These are phyloP conservation scores for Capronia epimyces DNA, from an alignment of 2,329 filamentous ascomycete species.

Conservation along the genomic window DNA sequence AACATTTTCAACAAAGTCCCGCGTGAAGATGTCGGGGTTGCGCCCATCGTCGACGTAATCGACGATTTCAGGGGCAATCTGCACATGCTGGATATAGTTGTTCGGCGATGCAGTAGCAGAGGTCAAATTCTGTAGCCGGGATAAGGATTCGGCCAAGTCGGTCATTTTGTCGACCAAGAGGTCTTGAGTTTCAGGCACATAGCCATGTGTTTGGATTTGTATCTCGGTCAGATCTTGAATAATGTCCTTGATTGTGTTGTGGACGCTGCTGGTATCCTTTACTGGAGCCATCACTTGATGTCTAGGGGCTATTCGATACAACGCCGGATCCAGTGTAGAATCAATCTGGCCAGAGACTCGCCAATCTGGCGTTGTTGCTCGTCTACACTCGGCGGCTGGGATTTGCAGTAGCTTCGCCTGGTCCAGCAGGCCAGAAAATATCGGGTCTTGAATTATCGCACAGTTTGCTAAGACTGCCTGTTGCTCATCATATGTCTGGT, in stretches of 20 bases:
- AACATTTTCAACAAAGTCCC: constrained; percentile 60
- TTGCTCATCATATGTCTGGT: neutral
- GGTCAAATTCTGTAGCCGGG: constrained; percentile 44
- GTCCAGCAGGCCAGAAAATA: too few species aligned
- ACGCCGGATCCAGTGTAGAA: neutral
- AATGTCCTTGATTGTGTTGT: constrained; percentile 45
- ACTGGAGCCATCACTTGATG: constrained; percentile 22
- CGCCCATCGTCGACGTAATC: constrained; percentile 58
- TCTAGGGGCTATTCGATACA: neutral
- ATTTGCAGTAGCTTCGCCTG: neutral
- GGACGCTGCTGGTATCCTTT: constrained; percentile 25
- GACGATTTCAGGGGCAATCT: constrained; percentile 57
- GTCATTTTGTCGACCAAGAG: constrained; percentile 55
- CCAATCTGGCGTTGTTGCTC: neutral
- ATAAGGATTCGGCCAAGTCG: constrained; percentile 49
- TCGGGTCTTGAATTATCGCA: neutral
- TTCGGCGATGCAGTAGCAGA: constrained; percentile 23
- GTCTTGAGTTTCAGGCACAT: constrained; percentile 52
- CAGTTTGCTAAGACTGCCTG: neutral
- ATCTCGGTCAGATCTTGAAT: constrained; percentile 60
- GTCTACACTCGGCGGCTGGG: neutral
- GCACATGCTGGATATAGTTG: constrained; percentile 37
- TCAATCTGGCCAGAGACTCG: neutral
- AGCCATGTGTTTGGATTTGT: constrained; percentile 54
- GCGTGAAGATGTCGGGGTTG: constrained; percentile 63